Conservation (phyloP, 345 rosid species). For the Eucalyptus cladocalyx region DNA sequence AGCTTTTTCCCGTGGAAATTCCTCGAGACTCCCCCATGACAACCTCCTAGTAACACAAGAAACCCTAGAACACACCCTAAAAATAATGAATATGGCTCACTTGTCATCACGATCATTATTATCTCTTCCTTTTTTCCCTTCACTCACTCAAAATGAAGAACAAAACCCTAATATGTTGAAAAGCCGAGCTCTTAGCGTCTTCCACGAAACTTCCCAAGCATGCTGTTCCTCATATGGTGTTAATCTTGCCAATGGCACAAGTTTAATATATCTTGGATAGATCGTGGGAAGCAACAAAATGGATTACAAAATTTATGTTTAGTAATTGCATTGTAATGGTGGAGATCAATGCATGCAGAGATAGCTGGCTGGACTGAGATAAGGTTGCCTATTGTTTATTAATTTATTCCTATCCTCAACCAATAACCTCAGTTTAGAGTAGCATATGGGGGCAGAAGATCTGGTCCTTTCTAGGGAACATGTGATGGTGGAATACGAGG, state of each 20-base stretch:
- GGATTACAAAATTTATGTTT: not conserved
- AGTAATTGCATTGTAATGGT: not conserved
- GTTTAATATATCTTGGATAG: not conserved
- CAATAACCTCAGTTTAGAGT: not conserved
- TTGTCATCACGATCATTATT: not conserved
- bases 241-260: not conserved
- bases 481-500: not conserved
- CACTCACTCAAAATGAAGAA: not conserved
- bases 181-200: not conserved
- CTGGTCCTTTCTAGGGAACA: not conserved
- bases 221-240: not conserved
- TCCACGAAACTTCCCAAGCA: not conserved
- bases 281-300: not conserved
- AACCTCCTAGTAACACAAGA: not conserved
- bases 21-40: slow-evolving; percentile 1
- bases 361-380: not conserved
- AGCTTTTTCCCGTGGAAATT: slow-evolving; percentile 9
- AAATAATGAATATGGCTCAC: not conserved
- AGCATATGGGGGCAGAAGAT: not conserved
- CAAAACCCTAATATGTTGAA: not conserved
- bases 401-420: not conserved
- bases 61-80: not conserved
- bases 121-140: not conserved
- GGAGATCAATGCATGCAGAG: not conserved
- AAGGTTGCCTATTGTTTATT: not conserved